These are phyloP conservation scores for Pezicula radicicola DNA, from an alignment of 2,329 filamentous ascomycete genomes.

Conservation along the genomic window DNA sequence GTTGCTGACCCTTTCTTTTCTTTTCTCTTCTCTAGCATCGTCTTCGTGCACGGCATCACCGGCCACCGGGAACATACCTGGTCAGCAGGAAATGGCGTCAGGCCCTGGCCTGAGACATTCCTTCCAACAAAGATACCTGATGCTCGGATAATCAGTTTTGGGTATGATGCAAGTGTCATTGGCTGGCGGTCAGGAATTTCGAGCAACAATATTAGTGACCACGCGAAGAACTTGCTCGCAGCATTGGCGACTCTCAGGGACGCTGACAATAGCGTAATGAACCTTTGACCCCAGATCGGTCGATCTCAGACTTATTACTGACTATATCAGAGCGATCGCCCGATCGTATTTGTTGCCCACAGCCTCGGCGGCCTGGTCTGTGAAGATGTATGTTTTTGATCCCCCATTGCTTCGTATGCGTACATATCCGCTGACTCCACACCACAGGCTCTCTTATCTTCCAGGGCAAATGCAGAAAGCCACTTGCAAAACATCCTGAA, in stretches of 20 bases:
- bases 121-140: constrained; percentile 26
- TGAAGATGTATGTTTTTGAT: too few relatives aligned
- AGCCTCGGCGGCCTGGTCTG: constrained; percentile 38
- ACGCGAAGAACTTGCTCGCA: constrained; percentile 27
- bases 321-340: too few relatives aligned
- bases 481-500: constrained; percentile 29
- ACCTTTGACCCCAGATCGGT: too few relatives aligned
- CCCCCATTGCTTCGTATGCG: too few relatives aligned
- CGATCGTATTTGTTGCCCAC: constrained; percentile 34
- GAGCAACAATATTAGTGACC: constrained; percentile 24
- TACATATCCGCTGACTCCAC: too few relatives aligned
- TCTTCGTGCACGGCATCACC: constrained; percentile 39
- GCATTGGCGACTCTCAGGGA: constrained; percentile 22
- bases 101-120: constrained; percentile 33
- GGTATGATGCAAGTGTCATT: constrained; percentile 32
- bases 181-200: constrained; percentile 24
- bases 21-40: too few relatives aligned
- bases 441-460: constrained; percentile 30
- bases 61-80: constrained; percentile 37
- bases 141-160: constrained; percentile 36
- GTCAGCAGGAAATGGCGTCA: constrained; percentile 25
- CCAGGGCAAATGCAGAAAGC: constrained; percentile 26
- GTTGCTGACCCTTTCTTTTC: too few relatives aligned
- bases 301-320: too few relatives aligned
- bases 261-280: too few relatives aligned